Evolutionary conservation across 306 rosid genomes (phyloP), one percentile per base, ranked within the genome.

Genomic region (Pterocarpus macrocarpus): DNA sequence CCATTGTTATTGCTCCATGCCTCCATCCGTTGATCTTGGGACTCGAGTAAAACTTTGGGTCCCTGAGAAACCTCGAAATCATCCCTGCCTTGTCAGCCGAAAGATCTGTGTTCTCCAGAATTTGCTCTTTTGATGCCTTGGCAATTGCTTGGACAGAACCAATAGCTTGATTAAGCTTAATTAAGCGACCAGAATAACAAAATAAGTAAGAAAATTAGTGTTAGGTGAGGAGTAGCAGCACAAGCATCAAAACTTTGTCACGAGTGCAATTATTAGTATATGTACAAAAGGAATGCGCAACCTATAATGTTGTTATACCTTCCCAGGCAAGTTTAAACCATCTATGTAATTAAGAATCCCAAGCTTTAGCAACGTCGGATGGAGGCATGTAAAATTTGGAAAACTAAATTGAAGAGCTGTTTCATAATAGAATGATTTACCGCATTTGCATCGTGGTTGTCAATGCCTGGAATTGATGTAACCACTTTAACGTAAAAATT

Each of bases 141-240:
- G 94, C 94, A 64, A 91, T 88, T 76, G 91, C 97, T 88, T 91
- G 95, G 75, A 95, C 86, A 73, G 97, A 92, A 56, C 99, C 99
- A 49, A 95, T 80, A 50, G 97, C 94, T 84, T 95, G 98, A 83
- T 82, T 84, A 59, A 95, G 95, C 99, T 92, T 92, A 58, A 82
- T 66, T 80, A 32, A 88, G 56, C 35, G 11, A 73, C 30, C 73
- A 80, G 36, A 90, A 76, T 64, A 74, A 81, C 53, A 79, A 86
- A 73, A 49, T 36, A 75, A 75, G 70, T 75, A 22, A 22, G 30
- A 68, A 65, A 76, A 65, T 34, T 64, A 44, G 35, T 44, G 32
- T 35, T 35, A 39, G 28, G 56, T 7, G 35, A 63, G 50, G 65
- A 50, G 38, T 15, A 59, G 62, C 30, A 65, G 68, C 78, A 55